Base-by-base conservation (phyloP, 192 early-diverging fungal genomes). In the Backusella morwellensis region DNA sequence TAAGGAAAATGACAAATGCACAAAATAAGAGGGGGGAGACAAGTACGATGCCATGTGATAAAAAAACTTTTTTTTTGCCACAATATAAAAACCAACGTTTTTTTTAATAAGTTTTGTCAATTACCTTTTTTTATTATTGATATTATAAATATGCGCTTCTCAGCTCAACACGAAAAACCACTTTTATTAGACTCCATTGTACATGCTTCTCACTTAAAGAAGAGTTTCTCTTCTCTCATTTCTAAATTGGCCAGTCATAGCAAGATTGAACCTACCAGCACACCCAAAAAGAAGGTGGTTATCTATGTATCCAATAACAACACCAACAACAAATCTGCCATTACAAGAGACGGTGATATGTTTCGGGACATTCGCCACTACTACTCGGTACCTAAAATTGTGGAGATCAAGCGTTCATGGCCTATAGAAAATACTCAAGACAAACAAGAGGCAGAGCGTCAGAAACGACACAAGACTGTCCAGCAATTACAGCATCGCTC, bases 401-500 rank as follows among this genome's bases (percentile, higher is more conserved):
- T 35, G 1, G 41, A 72, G 14, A 72, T 29, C 19, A 72, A 26
- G 29, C 21, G 70, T 32, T 26, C 35, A 72, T 40, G 23, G 50
- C 40, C 41, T 6, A 42, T 21, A 40, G 23, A 42, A 21, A 4
- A 29, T 2, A 72, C 26, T 7, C 41, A 29, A 44, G 23, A 47
- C 7, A 32, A 72, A 29, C 38, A 35, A 40, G 68, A 70, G 36
- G 29, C 14, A 50, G 70, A 72, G 12, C n/a, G 70, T 17, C 67
- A 68, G 67, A 68, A 35, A 17, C 42, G 70, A 32, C 70, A 72
- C 44, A 72, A 72, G 42, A 72, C 44, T 50, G 44, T 72, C 23
- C 42, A 50, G 26, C 5, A 47, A 50, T 50, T 50, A n/a, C 47
- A 50, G 19, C 47, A 72, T 34, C 42, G 32, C 35, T 44, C 42